Evolutionary conservation across 441 rosid species (phyloP).

Genomic region (Arabidopsis lyrata): DNA sequence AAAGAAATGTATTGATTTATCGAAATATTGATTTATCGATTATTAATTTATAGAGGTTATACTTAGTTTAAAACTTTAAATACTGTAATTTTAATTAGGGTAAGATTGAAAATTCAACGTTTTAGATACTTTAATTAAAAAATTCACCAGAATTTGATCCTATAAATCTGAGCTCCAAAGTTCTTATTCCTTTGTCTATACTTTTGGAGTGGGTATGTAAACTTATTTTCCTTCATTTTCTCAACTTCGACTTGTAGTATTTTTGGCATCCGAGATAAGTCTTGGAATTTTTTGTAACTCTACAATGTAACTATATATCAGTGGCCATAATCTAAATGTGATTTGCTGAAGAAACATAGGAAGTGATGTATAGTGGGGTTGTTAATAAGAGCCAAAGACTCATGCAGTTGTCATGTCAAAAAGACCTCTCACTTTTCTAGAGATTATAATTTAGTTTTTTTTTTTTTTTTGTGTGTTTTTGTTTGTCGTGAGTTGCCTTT

Average conservation of each 20-base stretch:
- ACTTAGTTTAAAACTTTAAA: background rate
- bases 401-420: conserved; percentile 40
- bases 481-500: conserved; percentile 44
- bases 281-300: too few relatives aligned
- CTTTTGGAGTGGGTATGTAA: background rate
- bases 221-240: background rate
- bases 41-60: too few relatives aligned
- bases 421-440: conserved; percentile 32
- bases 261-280: conserved; percentile 13
- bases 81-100: background rate
- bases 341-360: conserved; percentile 33
- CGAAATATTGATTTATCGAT: too few relatives aligned
- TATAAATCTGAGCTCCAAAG: background rate
- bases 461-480: conserved; percentile 3
- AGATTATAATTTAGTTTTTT: background rate
- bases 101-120: background rate
- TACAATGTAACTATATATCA: background rate
- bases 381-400: conserved; percentile 37
- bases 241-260: background rate
- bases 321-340: conserved; percentile 26
- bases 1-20: too few relatives aligned
- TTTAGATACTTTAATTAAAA: background rate
- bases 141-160: background rate
- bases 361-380: conserved; percentile 36
- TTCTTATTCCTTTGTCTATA: background rate